A percentile compares a stretch with the other conserved stretches of the same genome.
phyloP scores from a whole-genome alignment of 2,329 filamentous ascomycete genomes.

The Sordariomycetes sp. region DNA sequence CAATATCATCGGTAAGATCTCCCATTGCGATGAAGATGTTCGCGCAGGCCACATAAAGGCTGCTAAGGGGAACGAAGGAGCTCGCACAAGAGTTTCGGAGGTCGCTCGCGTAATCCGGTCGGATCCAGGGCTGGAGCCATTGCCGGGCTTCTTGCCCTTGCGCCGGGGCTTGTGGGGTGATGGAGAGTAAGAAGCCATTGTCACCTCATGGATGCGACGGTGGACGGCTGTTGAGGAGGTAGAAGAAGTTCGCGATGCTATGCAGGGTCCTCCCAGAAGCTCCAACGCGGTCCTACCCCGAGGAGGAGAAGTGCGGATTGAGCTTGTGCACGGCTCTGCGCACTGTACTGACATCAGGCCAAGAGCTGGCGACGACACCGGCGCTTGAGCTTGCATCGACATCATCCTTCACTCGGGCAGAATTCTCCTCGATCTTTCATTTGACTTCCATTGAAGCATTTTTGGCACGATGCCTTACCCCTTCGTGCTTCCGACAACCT shows the following conservation, averaged over 20 bases:
- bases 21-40: conserved; percentile 80
- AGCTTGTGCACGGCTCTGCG: not conserved
- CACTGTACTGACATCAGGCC: conserved; percentile 12
- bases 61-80: conserved; percentile 79
- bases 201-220: conserved; percentile 1
- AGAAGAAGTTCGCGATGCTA: not conserved
- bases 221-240: not conserved
- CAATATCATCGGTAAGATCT: conserved; percentile 76
- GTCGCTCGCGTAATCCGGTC: conserved; percentile 8
- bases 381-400: too few relatives aligned
- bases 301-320: not conserved
- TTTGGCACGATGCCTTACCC: conserved; percentile 84
- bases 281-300: not conserved
- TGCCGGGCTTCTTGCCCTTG: conserved; percentile 42
- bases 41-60: conserved; percentile 93
- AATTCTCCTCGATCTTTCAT: too few relatives aligned
- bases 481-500: conserved; percentile 83
- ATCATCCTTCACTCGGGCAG: not conserved
- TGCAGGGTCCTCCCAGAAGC: not conserved
- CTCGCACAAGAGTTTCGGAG: conserved; percentile 36
- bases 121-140: conserved; percentile 8
- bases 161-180: conserved; percentile 52
- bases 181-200: conserved; percentile 39
- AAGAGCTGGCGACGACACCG: too few relatives aligned
- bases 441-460: too few relatives aligned